phyloP scores from a whole-genome alignment of 345 rosid species.

The Stellera chamaejasme region DNA sequence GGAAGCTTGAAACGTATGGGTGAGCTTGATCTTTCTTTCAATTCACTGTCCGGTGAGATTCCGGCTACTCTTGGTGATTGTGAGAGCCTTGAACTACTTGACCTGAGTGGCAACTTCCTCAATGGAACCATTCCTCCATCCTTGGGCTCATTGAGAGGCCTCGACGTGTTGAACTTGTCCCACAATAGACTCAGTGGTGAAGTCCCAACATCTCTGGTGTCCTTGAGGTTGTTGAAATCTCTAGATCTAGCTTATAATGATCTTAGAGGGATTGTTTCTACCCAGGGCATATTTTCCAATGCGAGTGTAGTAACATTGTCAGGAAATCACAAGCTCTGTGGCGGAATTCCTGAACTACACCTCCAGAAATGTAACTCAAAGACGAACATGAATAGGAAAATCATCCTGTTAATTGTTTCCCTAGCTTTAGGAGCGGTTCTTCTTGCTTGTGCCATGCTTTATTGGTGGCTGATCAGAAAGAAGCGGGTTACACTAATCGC shows the following conservation, averaged over 20 bases:
- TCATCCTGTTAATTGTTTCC: neutral
- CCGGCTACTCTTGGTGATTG: slow-evolving; percentile 23
- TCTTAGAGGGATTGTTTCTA: slow-evolving; percentile 26
- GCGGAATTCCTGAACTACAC: slow-evolving; percentile 14
- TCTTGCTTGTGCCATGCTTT: neutral
- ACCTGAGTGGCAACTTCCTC: slow-evolving; percentile 14
- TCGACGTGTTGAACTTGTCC: slow-evolving; percentile 24
- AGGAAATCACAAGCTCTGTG: slow-evolving; percentile 27
- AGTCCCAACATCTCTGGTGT: slow-evolving; percentile 13
- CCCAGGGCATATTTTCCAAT: slow-evolving; percentile 22
- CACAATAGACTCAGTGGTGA: slow-evolving; percentile 20
- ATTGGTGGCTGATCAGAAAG: neutral
- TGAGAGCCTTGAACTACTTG: slow-evolving; percentile 4
- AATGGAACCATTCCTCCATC: slow-evolving; percentile 23
- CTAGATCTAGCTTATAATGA: slow-evolving; percentile 29
- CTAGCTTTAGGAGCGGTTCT: neutral
- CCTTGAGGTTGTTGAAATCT: neutral
- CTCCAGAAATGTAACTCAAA: slow-evolving; percentile 5
- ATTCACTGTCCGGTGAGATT: slow-evolving; percentile 5
- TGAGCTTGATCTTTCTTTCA: neutral
- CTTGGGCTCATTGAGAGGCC: slow-evolving; percentile 20
- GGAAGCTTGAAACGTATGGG: neutral
- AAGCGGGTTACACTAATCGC: neutral
- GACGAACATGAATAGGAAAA: neutral
- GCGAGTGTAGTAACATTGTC: slow-evolving; percentile 16